These are phyloP conservation scores for Dioscorea zingiberensis DNA, from an alignment of 106 monocot species.

Conservation along the genomic window DNA sequence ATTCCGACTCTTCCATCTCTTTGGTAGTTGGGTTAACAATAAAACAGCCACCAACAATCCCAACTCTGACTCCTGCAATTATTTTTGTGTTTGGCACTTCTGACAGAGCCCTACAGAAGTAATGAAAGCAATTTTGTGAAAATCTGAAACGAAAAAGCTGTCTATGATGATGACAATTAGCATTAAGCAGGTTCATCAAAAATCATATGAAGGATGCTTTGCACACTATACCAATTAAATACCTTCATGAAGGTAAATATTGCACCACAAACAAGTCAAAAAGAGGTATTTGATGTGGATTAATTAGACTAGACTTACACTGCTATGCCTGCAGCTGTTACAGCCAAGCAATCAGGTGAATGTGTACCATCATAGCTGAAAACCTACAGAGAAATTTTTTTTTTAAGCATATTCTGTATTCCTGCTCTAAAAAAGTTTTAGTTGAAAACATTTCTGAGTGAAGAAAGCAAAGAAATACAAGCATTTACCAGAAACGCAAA, in stretches of 20 bases:
- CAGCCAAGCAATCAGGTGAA: slow-evolving; percentile 93
- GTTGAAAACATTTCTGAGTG: too few species aligned
- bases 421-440: too few species aligned
- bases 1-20: slow-evolving; percentile 81
- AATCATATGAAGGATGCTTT: too few species aligned
- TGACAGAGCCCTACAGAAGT: slow-evolving; percentile 70
- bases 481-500: too few species aligned
- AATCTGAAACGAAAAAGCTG: neutral
- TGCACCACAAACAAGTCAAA: too few species aligned
- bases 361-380: slow-evolving; percentile 98
- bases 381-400: slow-evolving; percentile 42
- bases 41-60: slow-evolving; percentile 63
- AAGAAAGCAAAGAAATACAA: too few species aligned
- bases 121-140: neutral
- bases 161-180: too few species aligned
- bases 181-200: too few species aligned
- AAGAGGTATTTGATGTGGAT: too few species aligned
- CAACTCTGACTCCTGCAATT: slow-evolving; percentile 92
- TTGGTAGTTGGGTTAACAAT: slow-evolving; percentile 88
- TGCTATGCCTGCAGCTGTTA: slow-evolving; percentile 97
- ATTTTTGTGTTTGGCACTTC: slow-evolving; percentile 90
- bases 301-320: slow-evolving; percentile 45
- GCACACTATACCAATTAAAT: too few species aligned
- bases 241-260: too few species aligned
- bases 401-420: too few species aligned